Conservation (phyloP, 2,329 filamentous ascomycete species). For the Hymenoscyphus albidus region DNA sequence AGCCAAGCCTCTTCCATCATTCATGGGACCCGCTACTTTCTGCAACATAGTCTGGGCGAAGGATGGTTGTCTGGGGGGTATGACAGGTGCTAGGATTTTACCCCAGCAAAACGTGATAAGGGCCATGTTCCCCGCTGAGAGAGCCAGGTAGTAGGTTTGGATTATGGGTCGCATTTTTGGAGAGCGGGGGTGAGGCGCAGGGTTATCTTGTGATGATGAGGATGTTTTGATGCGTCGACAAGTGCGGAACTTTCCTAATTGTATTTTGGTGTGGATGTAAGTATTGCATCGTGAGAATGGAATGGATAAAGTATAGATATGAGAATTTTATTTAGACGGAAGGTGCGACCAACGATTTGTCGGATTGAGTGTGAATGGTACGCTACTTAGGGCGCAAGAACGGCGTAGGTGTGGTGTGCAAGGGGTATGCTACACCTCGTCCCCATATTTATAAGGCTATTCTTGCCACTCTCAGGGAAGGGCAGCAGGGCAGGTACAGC, state of each 20-base stretch:
- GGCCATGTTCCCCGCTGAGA: slow-evolving; percentile 16
- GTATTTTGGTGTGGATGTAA: not conserved
- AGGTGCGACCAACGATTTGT: not conserved
- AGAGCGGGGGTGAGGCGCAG: not conserved
- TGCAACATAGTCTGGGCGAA: not conserved
- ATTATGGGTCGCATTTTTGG: slow-evolving; percentile 11
- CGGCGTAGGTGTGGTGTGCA: not conserved
- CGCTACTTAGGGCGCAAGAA: not conserved
- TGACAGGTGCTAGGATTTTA: slow-evolving; percentile 6
- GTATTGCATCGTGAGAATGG: not conserved
- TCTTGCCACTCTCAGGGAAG: too few species aligned
- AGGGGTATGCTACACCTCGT: not conserved
- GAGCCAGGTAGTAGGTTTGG: slow-evolving; percentile 16
- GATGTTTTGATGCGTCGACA: not conserved
- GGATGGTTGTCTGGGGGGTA: not conserved
- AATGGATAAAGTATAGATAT: not conserved
- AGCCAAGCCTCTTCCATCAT: not conserved
- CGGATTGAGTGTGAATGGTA: not conserved
- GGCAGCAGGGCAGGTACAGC: too few species aligned
- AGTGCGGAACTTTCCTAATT: not conserved
- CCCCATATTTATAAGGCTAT: not conserved
- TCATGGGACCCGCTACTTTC: not conserved
- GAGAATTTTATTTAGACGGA: not conserved
- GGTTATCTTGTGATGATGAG: not conserved
- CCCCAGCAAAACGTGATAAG: slow-evolving; percentile 16